Percentiles rank a stretch among this genome's conserved stretches.
These are phyloP conservation scores for Tolypocladium tundrense DNA, from an alignment of 2,329 filamentous ascomycete genomes.

Conservation along the genomic window DNA sequence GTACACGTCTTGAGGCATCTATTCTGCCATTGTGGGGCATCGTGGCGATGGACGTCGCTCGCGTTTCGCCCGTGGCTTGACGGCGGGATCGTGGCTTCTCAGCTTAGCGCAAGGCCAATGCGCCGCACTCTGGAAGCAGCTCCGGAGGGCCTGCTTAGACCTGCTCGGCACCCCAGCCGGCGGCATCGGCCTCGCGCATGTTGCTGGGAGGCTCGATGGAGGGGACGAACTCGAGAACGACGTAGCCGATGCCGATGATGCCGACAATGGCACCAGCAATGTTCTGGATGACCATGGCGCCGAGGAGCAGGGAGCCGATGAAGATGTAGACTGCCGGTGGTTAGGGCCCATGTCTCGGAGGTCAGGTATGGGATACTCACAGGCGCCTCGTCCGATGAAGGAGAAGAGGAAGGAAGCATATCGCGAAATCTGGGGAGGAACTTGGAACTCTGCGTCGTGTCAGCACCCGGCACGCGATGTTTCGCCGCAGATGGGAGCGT, in stretches of 20 bases:
- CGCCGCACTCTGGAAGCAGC: not conserved
- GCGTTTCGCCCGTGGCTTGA: not conserved
- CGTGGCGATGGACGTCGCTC: not conserved
- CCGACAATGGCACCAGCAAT: slow-evolving; percentile 72
- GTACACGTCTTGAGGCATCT: not conserved
- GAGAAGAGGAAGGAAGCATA: slow-evolving; percentile 98
- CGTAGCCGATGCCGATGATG: slow-evolving; percentile 68
- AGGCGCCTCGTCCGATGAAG: slow-evolving; percentile 88
- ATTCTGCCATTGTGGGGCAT: not conserved
- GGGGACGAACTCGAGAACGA: slow-evolving; percentile 64
- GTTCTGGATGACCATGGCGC: slow-evolving; percentile 53
- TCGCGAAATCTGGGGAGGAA: slow-evolving; percentile 82
- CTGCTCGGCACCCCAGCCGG: slow-evolving; percentile 68
- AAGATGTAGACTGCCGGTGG: slow-evolving; percentile 77
- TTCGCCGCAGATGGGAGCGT: not conserved
- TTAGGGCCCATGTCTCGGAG: not conserved
- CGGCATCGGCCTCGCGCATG: slow-evolving; percentile 64
- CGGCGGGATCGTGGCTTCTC: not conserved
- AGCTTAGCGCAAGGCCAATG: not conserved
- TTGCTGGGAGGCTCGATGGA: slow-evolving; percentile 72
- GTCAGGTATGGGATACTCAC: slow-evolving; percentile 44
- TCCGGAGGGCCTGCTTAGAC: slow-evolving; percentile 35
- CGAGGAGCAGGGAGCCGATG: slow-evolving; percentile 75
- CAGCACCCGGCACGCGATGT: slow-evolving; percentile 6
- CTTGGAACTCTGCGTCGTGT: slow-evolving; percentile 65